These are phyloP conservation scores for Trichoderma asperelloides DNA, from an alignment of 495 filamentous ascomycete species.

Conservation along the genomic window DNA sequence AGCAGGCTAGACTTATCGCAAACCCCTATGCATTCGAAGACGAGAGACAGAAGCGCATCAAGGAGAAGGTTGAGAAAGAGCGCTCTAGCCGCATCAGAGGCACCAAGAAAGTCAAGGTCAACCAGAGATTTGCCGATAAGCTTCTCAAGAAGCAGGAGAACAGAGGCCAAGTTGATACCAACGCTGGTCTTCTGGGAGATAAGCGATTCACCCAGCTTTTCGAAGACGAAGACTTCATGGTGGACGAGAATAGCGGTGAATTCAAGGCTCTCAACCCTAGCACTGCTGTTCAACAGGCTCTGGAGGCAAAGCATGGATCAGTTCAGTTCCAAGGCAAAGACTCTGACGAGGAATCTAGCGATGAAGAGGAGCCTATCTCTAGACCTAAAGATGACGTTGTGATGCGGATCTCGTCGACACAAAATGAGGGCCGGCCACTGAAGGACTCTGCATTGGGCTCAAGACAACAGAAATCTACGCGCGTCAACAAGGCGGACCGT, in stretches of 20 bases:
- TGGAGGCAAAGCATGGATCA: constrained; percentile 10
- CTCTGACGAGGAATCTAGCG: constrained; percentile 33
- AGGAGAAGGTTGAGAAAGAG: constrained; percentile 91
- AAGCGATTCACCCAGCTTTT: constrained; percentile 82
- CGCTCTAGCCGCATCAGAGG: constrained; percentile 84
- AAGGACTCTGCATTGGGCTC: constrained; percentile 64
- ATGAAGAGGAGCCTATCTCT: constrained; percentile 32
- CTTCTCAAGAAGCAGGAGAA: constrained; percentile 73
- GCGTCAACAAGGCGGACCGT: constrained; percentile 34
- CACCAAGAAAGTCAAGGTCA: constrained; percentile 86
- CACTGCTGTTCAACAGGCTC: constrained; percentile 35
- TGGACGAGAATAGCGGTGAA: constrained; percentile 83
- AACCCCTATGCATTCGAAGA: constrained; percentile 91
- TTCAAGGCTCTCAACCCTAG: constrained; percentile 84
- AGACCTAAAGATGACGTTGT: constrained; percentile 31
- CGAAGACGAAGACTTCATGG: constrained; percentile 82
- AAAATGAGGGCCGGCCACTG: constrained; percentile 45
- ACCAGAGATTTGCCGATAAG: constrained; percentile 75
- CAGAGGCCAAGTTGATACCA: constrained; percentile 55
- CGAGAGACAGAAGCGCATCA: constrained; percentile 74
- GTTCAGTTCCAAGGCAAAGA: constrained; percentile 15
- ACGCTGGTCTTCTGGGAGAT: constrained; percentile 62
- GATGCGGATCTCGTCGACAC: constrained; percentile 64
- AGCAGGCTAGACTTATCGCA: constrained; percentile 83
- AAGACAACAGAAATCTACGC: constrained; percentile 41